Evolutionary conservation across 805 yeast genomes (phyloP).

Genomic region (Myxozyma nipponensis): DNA sequence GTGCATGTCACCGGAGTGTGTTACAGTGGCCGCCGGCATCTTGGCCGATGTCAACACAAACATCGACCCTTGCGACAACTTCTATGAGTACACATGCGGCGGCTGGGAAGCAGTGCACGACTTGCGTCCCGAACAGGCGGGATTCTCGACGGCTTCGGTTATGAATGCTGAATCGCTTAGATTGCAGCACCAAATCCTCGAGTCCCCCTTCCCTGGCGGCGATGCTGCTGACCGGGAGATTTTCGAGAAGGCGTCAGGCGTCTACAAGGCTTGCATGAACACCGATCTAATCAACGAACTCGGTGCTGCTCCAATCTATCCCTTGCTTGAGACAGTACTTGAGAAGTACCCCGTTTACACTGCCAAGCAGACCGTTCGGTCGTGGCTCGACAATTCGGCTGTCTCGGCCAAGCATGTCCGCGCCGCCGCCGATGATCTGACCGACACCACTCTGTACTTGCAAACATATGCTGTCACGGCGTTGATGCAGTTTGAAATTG

Average conservation of each 20-base stretch:
- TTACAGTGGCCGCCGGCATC: constrained; percentile 22
- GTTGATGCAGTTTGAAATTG: constrained; percentile 21
- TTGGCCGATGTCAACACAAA: constrained; percentile 22
- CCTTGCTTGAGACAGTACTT: constrained; percentile 18
- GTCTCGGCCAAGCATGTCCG: neutral
- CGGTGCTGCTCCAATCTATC: constrained; percentile 23
- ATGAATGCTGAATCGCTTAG: constrained; percentile 25
- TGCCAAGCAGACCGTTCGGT: constrained; percentile 7
- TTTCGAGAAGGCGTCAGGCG: constrained; percentile 27
- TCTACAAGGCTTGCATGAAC: constrained; percentile 27
- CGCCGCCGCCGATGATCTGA: constrained; percentile 22
- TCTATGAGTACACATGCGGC: constrained; percentile 26
- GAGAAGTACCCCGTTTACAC: constrained; percentile 13
- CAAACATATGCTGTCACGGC: constrained; percentile 23
- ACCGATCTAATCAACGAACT: constrained; percentile 15
- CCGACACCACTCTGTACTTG: constrained; percentile 20
- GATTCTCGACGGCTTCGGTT: constrained; percentile 18
- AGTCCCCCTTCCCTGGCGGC: constrained; percentile 17
- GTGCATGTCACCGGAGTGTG: constrained; percentile 25
- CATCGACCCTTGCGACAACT: constrained; percentile 25
- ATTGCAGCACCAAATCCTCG: constrained; percentile 21
- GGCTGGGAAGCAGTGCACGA: constrained; percentile 26
- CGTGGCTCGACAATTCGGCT: constrained; percentile 18
- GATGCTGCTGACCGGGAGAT: constrained; percentile 22
- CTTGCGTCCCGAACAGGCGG: constrained; percentile 23